Evolutionary conservation across 1,284 basidiomycete species (phyloP), one percentile per base, ranked within the genome.

Genomic region (Cryptococcus depauperatus): DNA sequence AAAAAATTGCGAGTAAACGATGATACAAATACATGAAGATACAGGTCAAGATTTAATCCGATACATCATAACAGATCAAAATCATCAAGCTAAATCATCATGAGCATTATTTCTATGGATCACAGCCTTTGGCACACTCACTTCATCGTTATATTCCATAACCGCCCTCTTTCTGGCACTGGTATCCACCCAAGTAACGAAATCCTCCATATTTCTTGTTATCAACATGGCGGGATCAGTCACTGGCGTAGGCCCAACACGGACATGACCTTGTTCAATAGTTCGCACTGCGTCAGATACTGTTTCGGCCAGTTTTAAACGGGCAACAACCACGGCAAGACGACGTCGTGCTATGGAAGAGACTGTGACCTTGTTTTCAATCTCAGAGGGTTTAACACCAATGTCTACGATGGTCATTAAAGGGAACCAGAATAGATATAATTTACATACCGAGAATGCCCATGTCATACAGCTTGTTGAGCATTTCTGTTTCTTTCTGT

Each of bases 121-220:
- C 25, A 3, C 8, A 28, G 10, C 14, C 1, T 3, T 26, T 11
- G 8, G 26, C 34, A 43, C 43, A 68, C 78, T 46, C 48, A 90
- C 88, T 80, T 96, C 88, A 73, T 95, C 92, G 69, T 97, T 98
- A 77, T 98, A 98, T 54, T 78, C 76, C 82, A 93, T 86, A 66
- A 98, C 83, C 0, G 88, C 92, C 52, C 93, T 79, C 80, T 95
- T 97, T 69, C 97, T 79, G 69, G 93, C 95, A 56, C 85, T 91
- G 21, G 90, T 92, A 69, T 98, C 92, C 14, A 98, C 91, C 95
- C 95, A 99, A 18, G 95, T 97, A 38, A 98, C 90, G 72, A 96
- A 98, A 75, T 99, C 95, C 67, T 98, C 92, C 89, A 95, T 92
- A 58, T 91, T 88, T 79, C 91, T 77, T 21, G 92, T 95, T 53